Percentiles rank a stretch among this genome's conserved stretches.
Conservation (phyloP, 306 rosid genomes). For the Phaseolus lunatus region DNA sequence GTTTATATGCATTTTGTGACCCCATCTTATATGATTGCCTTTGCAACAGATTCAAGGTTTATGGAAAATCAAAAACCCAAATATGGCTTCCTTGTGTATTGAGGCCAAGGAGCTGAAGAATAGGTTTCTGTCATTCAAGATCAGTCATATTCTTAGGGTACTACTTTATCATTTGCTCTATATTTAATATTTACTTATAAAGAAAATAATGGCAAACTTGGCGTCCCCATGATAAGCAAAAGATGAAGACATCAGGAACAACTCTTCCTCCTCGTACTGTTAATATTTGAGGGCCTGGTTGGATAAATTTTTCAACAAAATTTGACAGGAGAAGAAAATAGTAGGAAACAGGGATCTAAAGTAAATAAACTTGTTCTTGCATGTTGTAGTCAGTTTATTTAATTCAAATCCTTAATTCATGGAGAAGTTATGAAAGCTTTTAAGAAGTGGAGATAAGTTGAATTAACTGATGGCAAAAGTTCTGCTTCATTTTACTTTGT, state of each 20-base stretch:
- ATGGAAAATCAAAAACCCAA: constrained; percentile 73
- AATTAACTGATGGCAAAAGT: background rate
- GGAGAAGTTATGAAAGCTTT: no score
- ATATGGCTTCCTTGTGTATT: constrained; percentile 69
- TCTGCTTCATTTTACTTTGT: background rate
- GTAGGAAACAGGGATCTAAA: background rate
- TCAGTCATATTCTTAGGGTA: constrained; percentile 78
- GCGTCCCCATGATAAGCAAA: background rate
- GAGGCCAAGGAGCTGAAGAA: constrained; percentile 66
- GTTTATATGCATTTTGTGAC: constrained; percentile 1
- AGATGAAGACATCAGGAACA: background rate
- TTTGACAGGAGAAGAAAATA: background rate
- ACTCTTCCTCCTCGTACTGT: background rate
- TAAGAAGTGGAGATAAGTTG: no score
- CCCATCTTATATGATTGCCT: constrained; percentile 15
- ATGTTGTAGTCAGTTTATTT: no score
- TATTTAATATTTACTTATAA: background rate
- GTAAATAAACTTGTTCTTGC: background rate
- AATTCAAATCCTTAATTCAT: no score
- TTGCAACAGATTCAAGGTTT: constrained; percentile 69
- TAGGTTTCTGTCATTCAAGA: constrained; percentile 71
- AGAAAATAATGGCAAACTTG: background rate
- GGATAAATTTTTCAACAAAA: background rate
- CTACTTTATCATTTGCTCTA: constrained; percentile 30
- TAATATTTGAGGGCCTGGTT: background rate